Evolutionary conservation across 495 filamentous ascomycete genomes (phyloP), one percentile per base, ranked within the genome.

Genomic region (Podospora australis): DNA sequence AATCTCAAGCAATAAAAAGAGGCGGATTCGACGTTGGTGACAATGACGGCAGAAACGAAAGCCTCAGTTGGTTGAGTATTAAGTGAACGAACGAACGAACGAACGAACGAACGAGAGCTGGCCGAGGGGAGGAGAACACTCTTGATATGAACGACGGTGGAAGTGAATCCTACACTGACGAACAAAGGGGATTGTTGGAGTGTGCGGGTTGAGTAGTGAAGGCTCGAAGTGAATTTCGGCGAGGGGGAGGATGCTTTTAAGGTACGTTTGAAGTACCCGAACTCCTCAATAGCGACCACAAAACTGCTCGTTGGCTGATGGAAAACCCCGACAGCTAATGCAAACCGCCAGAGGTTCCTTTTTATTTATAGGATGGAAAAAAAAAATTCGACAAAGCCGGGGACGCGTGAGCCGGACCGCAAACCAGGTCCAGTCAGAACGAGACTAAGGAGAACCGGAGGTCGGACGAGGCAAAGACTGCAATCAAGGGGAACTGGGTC

Each of bases 261-360:
- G 64, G 60, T 58, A 67, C 60, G 47, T 48, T 41, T 42, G 62
- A 62, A 28, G 60, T 65, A 62, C 62, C 62, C 35, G 32, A 44
- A 50, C 60, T 65, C 64, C 62, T 67, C 45, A 64, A 58, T 67
- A 67, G 60, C 64, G 62, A 64, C 64, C 38, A 49, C 64, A 67
- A 66, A 67, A 60, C 52, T 64, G 58, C 62, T 57, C 19, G 36
- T 14, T 25, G 28, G 39, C 9, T 40, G 41, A 46, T 39, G 46
- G 44, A 38, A 35, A 44, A 50, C 50, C n/a, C 52, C 20, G 56
- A 58, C 47, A 48, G 58, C 32, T 43, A 38, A 28, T 39, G 21
- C 14, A 40, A 53, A 42, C 47, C 48, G 56, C 39, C 50, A 56
- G 63, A 60, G n/a, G n/a, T n/a, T n/a, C 49, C 56, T 44, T 51